These are phyloP conservation scores for Coccomyxa subellipsoidea DNA, from an alignment of 163 green algal species.

Conservation along the genomic window DNA sequence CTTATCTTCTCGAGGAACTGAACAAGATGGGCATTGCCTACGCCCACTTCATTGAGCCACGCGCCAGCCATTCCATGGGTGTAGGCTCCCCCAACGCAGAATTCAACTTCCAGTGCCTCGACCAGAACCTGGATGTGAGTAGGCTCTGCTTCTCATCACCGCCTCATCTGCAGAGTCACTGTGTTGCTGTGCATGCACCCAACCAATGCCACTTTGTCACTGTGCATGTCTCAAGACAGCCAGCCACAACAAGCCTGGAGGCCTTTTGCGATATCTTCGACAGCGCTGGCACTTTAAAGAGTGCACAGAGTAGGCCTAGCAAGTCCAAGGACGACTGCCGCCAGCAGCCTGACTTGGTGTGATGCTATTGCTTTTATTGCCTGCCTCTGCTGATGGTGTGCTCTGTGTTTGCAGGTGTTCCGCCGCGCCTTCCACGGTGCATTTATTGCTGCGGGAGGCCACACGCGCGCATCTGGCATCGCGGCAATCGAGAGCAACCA, in stretches of 20 bases:
- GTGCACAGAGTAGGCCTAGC: too few species aligned
- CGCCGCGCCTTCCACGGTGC: constrained; percentile 45
- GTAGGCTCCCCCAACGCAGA: not conserved
- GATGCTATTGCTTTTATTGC: too few species aligned
- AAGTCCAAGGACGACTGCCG: too few species aligned
- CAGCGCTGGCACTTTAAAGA: too few species aligned
- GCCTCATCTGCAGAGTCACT: too few species aligned
- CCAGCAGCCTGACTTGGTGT: too few species aligned
- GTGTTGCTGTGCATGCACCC: too few species aligned
- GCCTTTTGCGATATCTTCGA: too few species aligned
- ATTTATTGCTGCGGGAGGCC: constrained; percentile 67
- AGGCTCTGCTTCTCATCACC: not conserved
- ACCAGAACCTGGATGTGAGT: constrained; percentile 28
- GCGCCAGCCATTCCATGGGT: constrained; percentile 22
- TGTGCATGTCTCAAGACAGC: too few species aligned
- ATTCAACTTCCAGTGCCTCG: constrained; percentile 3
- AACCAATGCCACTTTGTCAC: too few species aligned
- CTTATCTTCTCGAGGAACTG: constrained; percentile 67
- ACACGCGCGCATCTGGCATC: constrained; percentile 40
- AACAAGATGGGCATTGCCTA: constrained; percentile 62
- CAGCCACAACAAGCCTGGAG: too few species aligned
- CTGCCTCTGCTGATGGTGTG: too few species aligned
- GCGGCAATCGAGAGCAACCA: constrained; percentile 40
- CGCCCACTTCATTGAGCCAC: constrained; percentile 68
- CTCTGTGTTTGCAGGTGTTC: constrained; percentile 46